Evolutionary conservation across 2,329 filamentous ascomycete genomes (phyloP).

Genomic region (Ophiostoma populinum): DNA sequence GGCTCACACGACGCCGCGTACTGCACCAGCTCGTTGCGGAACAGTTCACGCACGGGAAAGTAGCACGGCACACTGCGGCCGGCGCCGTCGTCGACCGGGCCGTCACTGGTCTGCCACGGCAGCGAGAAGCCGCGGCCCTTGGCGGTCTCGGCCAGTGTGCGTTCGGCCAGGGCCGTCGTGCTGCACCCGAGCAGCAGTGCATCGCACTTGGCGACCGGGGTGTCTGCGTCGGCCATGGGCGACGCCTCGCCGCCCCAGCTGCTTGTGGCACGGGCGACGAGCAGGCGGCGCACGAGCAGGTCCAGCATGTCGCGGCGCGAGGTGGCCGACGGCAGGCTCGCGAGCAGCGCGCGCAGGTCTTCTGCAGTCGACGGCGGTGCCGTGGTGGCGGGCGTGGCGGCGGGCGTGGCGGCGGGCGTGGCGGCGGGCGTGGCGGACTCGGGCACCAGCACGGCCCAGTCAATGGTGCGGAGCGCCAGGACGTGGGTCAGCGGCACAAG

Average conservation of each 20-base stretch:
- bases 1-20: slow-evolving; percentile 42
- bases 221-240: slow-evolving; percentile 18
- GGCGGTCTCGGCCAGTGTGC: slow-evolving; percentile 71
- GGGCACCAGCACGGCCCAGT: slow-evolving; percentile 32
- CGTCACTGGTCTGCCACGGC: slow-evolving; percentile 69
- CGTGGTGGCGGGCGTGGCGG: too few relatives aligned
- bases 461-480: slow-evolving; percentile 31
- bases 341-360: slow-evolving; percentile 37
- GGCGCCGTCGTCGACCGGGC: slow-evolving; percentile 20
- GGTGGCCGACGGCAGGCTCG: slow-evolving; percentile 52
- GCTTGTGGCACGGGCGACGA: slow-evolving; percentile 41
- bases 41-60: slow-evolving; percentile 71
- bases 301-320: slow-evolving; percentile 57
- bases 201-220: slow-evolving; percentile 30
- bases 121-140: slow-evolving; percentile 78
- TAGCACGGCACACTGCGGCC: slow-evolving; percentile 30
- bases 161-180: slow-evolving; percentile 74
- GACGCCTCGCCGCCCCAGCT: neutral
- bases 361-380: slow-evolving; percentile 16
- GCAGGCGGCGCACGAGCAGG: slow-evolving; percentile 53
- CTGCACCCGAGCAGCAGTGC: slow-evolving; percentile 70
- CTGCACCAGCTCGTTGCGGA: slow-evolving; percentile 59
- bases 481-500: slow-evolving; percentile 46
- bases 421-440: too few relatives aligned
- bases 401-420: too few relatives aligned